Evolutionary conservation across 176 grass and related monocot genomes (phyloP), one percentile per base, ranked within the genome.

Genomic region (Pontederia crassipes): DNA sequence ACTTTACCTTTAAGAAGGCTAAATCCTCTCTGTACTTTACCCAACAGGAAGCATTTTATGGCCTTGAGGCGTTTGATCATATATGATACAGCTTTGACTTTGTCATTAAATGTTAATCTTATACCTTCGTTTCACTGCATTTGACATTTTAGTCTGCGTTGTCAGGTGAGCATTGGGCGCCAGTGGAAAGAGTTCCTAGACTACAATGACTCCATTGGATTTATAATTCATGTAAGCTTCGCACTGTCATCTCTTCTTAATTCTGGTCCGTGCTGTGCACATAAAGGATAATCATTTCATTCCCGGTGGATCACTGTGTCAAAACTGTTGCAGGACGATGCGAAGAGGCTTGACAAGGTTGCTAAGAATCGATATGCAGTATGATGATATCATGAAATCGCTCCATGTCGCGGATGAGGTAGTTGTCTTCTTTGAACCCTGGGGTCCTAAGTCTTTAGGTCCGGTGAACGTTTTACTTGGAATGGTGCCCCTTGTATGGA

Each of bases 121-220:
- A 16, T 3, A 17, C 15, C 55, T 47, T 11, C 57, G 2, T 20
- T 46, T 20, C 18, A 3, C 64, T 65, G 29, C 52, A 3, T 46
- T 61, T 26, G 49, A 40, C 15, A 26, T 28, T 17, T 17, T 6
- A 28, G 20, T 35, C 62, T 49, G 12, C 16, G 26, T 50, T 13
- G 4, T 18, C 57, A 95, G 90, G 35, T 87, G 62, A 95, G 83
- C 82, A 95, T 95, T 5, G 90, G 86, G 54, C 89, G 64, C 57
- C 90, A 95, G 62, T 95, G 90, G 90, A 95, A 95, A 69, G 90
- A 87, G 54, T 65, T 95, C 63, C 74, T 95, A 28, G 90, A 95
- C 59, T 77, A 77, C 75, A 89, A 86, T 74, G 86, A 95, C 64
- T 58, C 52, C 0, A 95, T 95, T 66, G 75, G 75, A 55, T 95